Base-by-base conservation (phyloP, 2,329 filamentous ascomycete genomes). In the Didymella lethalis region DNA sequence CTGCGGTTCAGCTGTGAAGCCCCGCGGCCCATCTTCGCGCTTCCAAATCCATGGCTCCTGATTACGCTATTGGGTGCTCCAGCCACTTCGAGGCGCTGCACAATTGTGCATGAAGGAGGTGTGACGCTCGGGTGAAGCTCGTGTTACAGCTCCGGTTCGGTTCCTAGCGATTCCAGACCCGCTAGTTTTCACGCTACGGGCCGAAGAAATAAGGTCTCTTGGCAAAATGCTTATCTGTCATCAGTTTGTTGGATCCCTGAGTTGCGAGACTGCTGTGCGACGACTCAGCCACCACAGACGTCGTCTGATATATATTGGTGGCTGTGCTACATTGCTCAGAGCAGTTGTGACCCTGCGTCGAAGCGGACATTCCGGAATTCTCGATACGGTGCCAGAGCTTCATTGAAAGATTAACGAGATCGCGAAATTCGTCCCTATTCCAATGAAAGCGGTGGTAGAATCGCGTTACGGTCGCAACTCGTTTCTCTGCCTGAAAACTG, bases 41-140 rank as follows among this genome's bases (percentile, higher is more conserved):
- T 59, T 54, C 41, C 56, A 54, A 48, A 59, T 59, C 34, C n/a
- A 26, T 8, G 41, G 8, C 47, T 41, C 34, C 18, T 49, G 32
- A 44, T 54, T 44, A 59, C 47, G 50, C 46, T 20, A 59, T 32
- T 3, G 1, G 11, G 12, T 43, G 46, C 41, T 59, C 56, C 40
- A 54, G 56, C 56, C 56, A 59, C 50, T 45, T 40, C 46, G 56
- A 54, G 50, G 46, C 56, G 56, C 46, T 59, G 40, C 50, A 43
- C 46, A 50, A 29, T n/a, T 41, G 56, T 47, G 56, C 50, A 54
- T 59, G 31, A 50, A 34, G 7, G 50, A 50, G 46, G 50, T 32
- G 43, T 54, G 49, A 41, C 45, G 32, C 38, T 45, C 45, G 25
- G 34, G 25, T 49, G 48, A 53, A 49, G 55, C 50, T 59, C 56